phyloP scores from a whole-genome alignment of 176 grass and related monocot genomes.

The Secale cereale region DNA sequence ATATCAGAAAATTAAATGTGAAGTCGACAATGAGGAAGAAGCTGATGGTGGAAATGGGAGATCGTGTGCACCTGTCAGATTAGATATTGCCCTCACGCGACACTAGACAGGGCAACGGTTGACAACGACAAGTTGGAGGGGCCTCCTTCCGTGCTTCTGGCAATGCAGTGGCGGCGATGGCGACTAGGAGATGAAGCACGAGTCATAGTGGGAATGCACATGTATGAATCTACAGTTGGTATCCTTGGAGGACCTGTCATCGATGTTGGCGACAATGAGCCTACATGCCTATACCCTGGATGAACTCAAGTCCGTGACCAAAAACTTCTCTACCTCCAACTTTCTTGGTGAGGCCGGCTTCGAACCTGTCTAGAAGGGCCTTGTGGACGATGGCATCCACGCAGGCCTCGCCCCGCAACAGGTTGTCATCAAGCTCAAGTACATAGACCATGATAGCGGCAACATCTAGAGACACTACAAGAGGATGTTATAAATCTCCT shows the following conservation, averaged over 20 bases:
- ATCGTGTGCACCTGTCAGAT: too few relatives aligned
- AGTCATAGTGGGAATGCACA: slow-evolving; percentile 14
- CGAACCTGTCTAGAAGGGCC: slow-evolving; percentile 92
- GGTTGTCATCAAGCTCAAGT: slow-evolving; percentile 66
- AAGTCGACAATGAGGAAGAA: too few relatives aligned
- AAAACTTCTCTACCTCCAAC: slow-evolving; percentile 68
- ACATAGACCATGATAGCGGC: slow-evolving; percentile 73
- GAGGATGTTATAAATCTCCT: neutral
- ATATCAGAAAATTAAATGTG: too few relatives aligned
- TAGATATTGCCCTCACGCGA: too few relatives aligned
- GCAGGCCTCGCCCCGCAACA: slow-evolving; percentile 57
- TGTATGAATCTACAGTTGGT: slow-evolving; percentile 46
- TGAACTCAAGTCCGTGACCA: slow-evolving; percentile 62
- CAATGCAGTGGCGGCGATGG: neutral
- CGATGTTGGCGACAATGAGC: slow-evolving; percentile 56
- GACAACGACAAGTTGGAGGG: neutral
- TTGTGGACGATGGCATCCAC: slow-evolving; percentile 40
- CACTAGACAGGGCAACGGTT: too few relatives aligned
- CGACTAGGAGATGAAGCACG: neutral
- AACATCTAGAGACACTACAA: slow-evolving; percentile 71
- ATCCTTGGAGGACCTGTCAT: slow-evolving; percentile 66
- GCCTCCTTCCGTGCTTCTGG: slow-evolving; percentile 43
- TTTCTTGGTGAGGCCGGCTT: slow-evolving; percentile 81
- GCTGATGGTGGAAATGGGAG: too few relatives aligned
- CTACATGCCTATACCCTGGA: slow-evolving; percentile 79